These are phyloP conservation scores for Phytophthora meadii DNA, from an alignment of 352 stramenopile species.

Conservation along the genomic window DNA sequence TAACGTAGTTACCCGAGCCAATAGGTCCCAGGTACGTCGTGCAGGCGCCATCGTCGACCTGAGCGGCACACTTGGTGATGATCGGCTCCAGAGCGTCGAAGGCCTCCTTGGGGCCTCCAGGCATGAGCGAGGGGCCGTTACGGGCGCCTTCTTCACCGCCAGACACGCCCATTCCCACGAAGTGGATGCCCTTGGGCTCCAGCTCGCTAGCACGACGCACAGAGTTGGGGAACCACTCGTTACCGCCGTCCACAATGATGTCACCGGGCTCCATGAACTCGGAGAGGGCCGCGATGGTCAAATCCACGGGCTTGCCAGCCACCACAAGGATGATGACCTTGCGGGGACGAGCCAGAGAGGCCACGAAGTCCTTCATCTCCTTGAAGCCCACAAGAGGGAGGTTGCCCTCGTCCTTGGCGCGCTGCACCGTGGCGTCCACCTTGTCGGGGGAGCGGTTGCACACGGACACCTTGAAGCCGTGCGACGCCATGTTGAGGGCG, in stretches of 20 bases:
- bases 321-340: constrained; percentile 99
- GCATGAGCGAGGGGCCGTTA: constrained; percentile 99
- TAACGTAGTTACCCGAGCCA: constrained; percentile 99
- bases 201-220: constrained; percentile 94
- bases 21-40: constrained; percentile 97
- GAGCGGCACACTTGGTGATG: constrained; percentile 96
- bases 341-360: constrained; percentile 93
- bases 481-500: constrained; percentile 98
- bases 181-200: constrained; percentile 95
- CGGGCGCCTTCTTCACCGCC: constrained; percentile 98
- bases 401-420: constrained; percentile 96
- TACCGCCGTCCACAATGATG: constrained; percentile 99
- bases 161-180: constrained; percentile 99
- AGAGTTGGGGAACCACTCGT: constrained; percentile 99
- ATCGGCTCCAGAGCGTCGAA: constrained; percentile 98
- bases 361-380: constrained; percentile 93
- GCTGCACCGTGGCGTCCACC: constrained; percentile 95
- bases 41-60: constrained; percentile 95
- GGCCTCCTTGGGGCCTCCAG: constrained; percentile 94
- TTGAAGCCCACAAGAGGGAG: constrained; percentile 94
- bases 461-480: constrained; percentile 97
- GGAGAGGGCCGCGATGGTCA: constrained; percentile 88
- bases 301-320: constrained; percentile 96
- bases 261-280: constrained; percentile 94
- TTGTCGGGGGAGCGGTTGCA: constrained; percentile 98